Percentiles rank a stretch among this genome's conserved stretches.
phyloP scores from a whole-genome alignment of 495 filamentous ascomycete genomes.

The Immersiella caudata region DNA sequence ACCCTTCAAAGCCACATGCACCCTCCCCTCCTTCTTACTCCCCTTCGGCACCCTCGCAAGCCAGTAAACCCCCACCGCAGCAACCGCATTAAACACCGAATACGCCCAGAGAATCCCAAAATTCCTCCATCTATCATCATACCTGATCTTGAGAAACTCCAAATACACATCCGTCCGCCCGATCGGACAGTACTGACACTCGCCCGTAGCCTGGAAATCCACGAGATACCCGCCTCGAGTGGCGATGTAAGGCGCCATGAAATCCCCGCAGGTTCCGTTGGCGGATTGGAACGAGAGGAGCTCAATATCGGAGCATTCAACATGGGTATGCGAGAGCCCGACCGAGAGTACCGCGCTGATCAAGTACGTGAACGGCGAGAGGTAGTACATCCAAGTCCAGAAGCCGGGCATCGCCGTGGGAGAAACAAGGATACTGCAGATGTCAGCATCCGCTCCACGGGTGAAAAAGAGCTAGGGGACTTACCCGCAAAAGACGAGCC shows the following conservation, averaged over 20 bases:
- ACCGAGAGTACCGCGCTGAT: constrained; percentile 38
- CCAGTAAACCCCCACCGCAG: constrained; percentile 52
- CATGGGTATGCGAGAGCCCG: constrained; percentile 5
- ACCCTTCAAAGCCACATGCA: too few relatives aligned
- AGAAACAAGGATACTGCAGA: constrained; percentile 9
- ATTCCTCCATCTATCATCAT: constrained; percentile 51
- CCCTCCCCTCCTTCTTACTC: neutral
- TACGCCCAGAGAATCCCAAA: constrained; percentile 55
- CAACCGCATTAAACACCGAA: constrained; percentile 52
- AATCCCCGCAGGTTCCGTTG: constrained; percentile 9
- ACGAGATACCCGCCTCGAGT: constrained; percentile 36
- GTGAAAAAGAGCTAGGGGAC: constrained; percentile 24
- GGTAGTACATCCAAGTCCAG: constrained; percentile 50
- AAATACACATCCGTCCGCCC: constrained; percentile 49
- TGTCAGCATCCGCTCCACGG: constrained; percentile 40
- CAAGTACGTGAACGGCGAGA: constrained; percentile 56
- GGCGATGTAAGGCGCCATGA: constrained; percentile 24
- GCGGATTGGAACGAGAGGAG: neutral
- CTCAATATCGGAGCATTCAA: constrained; percentile 5
- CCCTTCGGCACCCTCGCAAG: constrained; percentile 46
- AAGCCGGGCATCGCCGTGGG: constrained; percentile 46
- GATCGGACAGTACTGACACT: constrained; percentile 50
- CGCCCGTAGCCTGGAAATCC: constrained; percentile 33
- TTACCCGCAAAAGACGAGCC: constrained; percentile 24
- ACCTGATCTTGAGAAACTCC: constrained; percentile 42